phyloP scores from a whole-genome alignment of 2,329 filamentous ascomycete species.

The Diaporthe sp. region DNA sequence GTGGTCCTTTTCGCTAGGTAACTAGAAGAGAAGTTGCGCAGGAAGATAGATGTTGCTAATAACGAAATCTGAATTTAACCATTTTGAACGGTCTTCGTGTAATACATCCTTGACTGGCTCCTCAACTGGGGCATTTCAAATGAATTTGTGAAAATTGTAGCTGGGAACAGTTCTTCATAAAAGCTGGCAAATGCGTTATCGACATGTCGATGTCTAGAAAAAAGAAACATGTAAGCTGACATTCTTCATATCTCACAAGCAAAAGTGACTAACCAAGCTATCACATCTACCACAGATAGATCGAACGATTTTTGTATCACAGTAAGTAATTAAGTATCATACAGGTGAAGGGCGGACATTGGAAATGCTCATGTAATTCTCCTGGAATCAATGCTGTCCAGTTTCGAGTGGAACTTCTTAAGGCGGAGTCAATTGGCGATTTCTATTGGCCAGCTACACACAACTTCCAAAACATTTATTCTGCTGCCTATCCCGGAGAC shows the following conservation, averaged over 20 bases:
- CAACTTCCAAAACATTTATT: not conserved
- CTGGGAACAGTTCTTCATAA: not conserved
- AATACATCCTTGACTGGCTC: not conserved
- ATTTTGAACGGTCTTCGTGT: not conserved
- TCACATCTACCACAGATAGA: not conserved
- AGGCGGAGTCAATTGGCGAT: no score
- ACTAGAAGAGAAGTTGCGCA: no score
- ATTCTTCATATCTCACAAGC: not conserved
- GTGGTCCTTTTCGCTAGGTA: not conserved
- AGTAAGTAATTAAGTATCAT: not conserved
- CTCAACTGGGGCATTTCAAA: not conserved
- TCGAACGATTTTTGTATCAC: not conserved
- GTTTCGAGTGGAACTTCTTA: not conserved
- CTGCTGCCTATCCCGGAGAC: not conserved
- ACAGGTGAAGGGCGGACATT: not conserved
- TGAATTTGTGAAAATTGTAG: not conserved
- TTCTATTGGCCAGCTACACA: not conserved
- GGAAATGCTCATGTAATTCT: not conserved
- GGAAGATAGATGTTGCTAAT: not conserved
- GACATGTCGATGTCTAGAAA: not conserved
- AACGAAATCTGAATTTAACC: no score
- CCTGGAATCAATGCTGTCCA: not conserved
- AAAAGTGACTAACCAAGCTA: not conserved
- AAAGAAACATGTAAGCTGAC: not conserved
- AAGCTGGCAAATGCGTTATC: not conserved